Evolutionary conservation across 257 asterid species (phyloP), one percentile per base, ranked within the genome.

Genomic region (Solanum neorickii): DNA sequence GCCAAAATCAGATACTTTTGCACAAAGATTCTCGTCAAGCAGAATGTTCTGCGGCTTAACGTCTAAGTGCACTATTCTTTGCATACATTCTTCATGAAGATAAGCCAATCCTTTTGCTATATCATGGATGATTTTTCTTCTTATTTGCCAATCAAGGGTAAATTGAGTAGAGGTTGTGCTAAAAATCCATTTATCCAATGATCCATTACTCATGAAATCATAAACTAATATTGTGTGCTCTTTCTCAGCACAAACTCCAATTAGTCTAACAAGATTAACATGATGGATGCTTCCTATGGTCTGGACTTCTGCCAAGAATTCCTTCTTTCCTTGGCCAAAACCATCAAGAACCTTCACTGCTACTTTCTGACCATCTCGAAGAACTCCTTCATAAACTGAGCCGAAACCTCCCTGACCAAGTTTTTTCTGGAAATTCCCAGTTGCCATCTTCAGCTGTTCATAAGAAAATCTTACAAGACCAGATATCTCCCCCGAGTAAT

Each of bases 1-100:
- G 41, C 92, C 92, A 75, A 90, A 90, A 42, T 88, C 92, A n/a
- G 92, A 86, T 14, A 90, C 39, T 23, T 90, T 90, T 33, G 92
- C 92, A 56, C 89, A 83, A 83, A 86, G 76, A 11, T 83, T 70
- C 5, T 87, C 88, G 16, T 89, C 91, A 16, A 89, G 77, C 59
- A 89, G 91, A 73, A 89, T 89, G 86, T 89, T 89, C 62, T 89
- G 91, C 5, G 89, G 89, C 70, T 89, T 87, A 44, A 89, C 60
- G 44, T 89, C 90, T 3, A 89, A 80, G 85, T 87, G 90, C 29
- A 89, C 33, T 31, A 89, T 86, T 13, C 76, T 87, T 42, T 80
- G 87, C 74, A 65, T 85, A 23, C 91, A 89, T 74, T 87, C 91
- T 87, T 87, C 90, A 60, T 90, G 90, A 60, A 88, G 82, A 59